Evolutionary conservation across 225 moss, liverwort and hornwort species (phyloP), one percentile per base, ranked within the genome.

Genomic region (Marchantia paleacea): DNA sequence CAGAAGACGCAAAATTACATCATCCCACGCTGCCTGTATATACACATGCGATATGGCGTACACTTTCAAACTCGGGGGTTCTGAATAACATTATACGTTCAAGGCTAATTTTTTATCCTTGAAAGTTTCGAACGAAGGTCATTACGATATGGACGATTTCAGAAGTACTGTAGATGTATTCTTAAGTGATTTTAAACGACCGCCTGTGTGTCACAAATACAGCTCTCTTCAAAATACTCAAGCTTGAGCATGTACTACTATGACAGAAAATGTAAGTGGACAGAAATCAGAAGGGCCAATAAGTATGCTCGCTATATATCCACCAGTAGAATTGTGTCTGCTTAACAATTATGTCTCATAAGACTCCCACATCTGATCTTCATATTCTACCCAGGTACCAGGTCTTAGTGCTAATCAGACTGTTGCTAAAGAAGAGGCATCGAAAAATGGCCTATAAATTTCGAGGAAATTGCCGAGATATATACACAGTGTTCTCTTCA

Each of bases 1-100:
- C 53, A 96, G 89, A 75, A 88, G 80, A 53, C 82, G 88, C 22
- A 94, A 76, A 69, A 96, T 87, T 61, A 66, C 78, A 81, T 90
- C 87, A 75, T 96, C 91, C 96, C 96, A 96, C 52, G 90, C 92
- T 81, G 80, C 91, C 94, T 96, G 89, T 65, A 64, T 52, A 18
- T 11, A 72, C 75, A 75, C 55, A 55, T 18, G 25, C 16, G 15
- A 54, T 3, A 25, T 26, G 18, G 52, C 10, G 25, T 13, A 53
- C 52, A 3, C 1, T 18, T 1, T 39, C 48, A 70, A 49, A 39
- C 18, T 19, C 70, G 10, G 39, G 48, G 72, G 15, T n/a, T 51
- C 7, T 47, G 22, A 5, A 24, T 7, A 2, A 5, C 2, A 5
- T 39, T 39, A 72, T 10, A 72, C 8, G 0, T 50, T 50, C 51